Base-by-base conservation (phyloP, 768 basidiomycete genomes). In the Auricularia auricula-judae region DNA sequence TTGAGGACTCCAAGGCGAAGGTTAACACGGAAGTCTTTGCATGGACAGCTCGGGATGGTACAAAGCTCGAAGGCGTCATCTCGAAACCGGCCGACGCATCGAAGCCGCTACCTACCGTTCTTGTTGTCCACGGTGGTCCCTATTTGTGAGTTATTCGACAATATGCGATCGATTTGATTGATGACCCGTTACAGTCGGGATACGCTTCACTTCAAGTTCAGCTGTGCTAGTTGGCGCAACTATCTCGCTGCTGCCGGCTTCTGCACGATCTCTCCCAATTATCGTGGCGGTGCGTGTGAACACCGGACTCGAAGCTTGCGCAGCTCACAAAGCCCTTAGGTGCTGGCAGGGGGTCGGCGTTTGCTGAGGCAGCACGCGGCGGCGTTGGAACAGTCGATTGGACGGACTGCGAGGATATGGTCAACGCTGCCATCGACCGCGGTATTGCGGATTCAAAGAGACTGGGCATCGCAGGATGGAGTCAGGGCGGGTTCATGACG, bases 391-490 rank as follows among this genome's bases (percentile, higher is more conserved):
- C 67, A 33, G 51, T 61, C 21, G 67, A 67, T 36, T 67, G 67
- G 67, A 65, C 67, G 8, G 67, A 67, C 59, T 63, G 62, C n/a
- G 62, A 67, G 33, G 64, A 56, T 16, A 63, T 67, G 65, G 39
- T 67, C 4, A 39, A 67, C 21, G 62, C 65, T 36, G 67, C 67
- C 33, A 35, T 67, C 47, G 59, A 56, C 16, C 65, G 62, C 33
- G 67, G 67, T 35, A 47, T 65, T 29, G 64, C 65, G 5, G 62
- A 67, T 36, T 34, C 43, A 11, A 56, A 61, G 10, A 43, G 54
- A 54, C 62, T 67, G 29, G 67, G 63, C 8, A 47, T 67, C n/a
- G 64, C 61, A 12, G 67, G 67, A 2, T 67, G 67, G 67, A 67
- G 67, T 29, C 62, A 65, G 47, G 67, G 67, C 8, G 67, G 67